Conservation (phyloP, 2,329 filamentous ascomycete species). For the Trichoderma sp. region DNA sequence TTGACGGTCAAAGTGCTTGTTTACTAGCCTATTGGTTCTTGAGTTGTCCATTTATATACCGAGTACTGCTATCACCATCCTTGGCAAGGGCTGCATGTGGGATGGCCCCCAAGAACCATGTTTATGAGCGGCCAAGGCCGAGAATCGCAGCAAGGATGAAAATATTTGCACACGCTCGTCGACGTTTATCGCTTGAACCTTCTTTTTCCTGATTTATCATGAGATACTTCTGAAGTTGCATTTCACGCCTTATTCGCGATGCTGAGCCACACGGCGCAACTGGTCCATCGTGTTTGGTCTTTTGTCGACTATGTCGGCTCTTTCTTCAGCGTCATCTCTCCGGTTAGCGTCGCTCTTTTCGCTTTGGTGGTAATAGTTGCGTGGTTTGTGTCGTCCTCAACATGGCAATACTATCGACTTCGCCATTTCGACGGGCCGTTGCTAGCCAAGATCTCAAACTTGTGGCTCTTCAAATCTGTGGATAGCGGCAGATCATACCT, state of each 20-base stretch:
- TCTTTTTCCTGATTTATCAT: background rate
- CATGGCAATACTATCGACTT: constrained; percentile 9
- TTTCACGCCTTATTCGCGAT: background rate
- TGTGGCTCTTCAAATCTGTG: constrained; percentile 4
- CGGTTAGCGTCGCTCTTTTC: background rate
- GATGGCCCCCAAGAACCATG: background rate
- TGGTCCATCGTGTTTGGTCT: background rate
- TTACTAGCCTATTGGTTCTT: background rate
- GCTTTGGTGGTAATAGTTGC: background rate
- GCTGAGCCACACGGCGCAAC: background rate
- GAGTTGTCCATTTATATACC: background rate
- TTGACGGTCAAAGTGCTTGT: background rate
- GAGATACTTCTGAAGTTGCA: background rate
- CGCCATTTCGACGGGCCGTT: constrained; percentile 19
- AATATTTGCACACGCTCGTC: background rate
- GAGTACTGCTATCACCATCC: background rate
- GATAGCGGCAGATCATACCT: constrained; percentile 7
- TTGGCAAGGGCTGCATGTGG: background rate
- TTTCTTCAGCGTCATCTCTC: background rate
- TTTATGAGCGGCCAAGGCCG: background rate
- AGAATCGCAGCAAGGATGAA: background rate
- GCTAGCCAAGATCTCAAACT: background rate
- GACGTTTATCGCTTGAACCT: background rate
- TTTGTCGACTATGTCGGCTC: background rate
- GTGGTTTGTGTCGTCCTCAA: background rate